These are phyloP conservation scores for Haplosporangium sp. DNA, from an alignment of 371 early-diverging fungal species.

Conservation along the genomic window DNA sequence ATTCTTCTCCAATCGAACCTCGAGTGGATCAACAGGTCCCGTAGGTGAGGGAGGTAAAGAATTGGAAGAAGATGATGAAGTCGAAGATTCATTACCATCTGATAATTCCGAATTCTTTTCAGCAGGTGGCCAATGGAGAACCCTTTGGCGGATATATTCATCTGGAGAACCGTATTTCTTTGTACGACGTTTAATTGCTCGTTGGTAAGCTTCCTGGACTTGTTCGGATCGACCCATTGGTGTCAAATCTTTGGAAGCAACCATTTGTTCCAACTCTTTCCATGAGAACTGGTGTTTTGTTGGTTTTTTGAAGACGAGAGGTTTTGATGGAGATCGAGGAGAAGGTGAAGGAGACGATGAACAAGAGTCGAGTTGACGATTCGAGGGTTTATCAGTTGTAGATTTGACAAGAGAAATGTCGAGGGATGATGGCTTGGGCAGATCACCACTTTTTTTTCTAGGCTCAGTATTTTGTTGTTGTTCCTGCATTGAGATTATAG, in stretches of 20 bases:
- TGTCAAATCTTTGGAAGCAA: conserved; percentile 41
- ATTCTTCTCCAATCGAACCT: conserved; percentile 42
- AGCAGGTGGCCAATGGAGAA: conserved; percentile 53
- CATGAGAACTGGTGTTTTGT: conserved; percentile 48
- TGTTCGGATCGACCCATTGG: conserved; percentile 51
- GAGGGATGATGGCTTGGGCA: neutral
- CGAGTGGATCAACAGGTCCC: conserved; percentile 48
- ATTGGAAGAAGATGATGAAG: conserved; percentile 6
- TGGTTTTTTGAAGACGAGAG: conserved; percentile 53
- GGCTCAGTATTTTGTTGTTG: neutral
- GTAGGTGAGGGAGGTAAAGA: conserved; percentile 42
- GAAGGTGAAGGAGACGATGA: neutral
- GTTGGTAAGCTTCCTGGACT: conserved; percentile 44
- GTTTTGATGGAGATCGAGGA: conserved; percentile 16
- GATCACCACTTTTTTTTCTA: conserved; percentile 9
- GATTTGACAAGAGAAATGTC: neutral
- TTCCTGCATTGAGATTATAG: neutral
- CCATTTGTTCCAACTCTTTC: conserved; percentile 38
- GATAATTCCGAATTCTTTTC: conserved; percentile 6
- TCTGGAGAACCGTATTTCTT: conserved; percentile 47
- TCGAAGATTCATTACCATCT: conserved; percentile 48
- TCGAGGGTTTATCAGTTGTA: too few species aligned
- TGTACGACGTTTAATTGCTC: conserved; percentile 45
- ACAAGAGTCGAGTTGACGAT: neutral
- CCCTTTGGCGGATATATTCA: conserved; percentile 50